Conservation (phyloP, 2,329 filamentous ascomycete genomes). For the Xylariales sp. region DNA sequence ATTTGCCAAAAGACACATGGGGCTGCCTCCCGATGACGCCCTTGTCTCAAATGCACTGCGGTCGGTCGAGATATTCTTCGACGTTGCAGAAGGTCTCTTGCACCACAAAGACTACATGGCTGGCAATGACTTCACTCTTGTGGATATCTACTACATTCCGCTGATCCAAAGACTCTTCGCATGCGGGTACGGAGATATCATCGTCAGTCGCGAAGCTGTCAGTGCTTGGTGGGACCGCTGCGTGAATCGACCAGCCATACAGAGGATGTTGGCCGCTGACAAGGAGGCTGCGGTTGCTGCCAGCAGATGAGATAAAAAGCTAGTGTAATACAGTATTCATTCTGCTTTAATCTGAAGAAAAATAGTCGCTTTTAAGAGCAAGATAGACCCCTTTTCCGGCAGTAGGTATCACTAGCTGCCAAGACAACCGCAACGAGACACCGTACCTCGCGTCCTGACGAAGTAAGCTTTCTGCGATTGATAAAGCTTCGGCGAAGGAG, state of each 20-base stretch:
- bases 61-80: conserved; percentile 36
- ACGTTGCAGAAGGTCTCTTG: conserved; percentile 35
- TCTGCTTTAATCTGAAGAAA: too few relatives aligned
- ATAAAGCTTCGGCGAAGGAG: too few relatives aligned
- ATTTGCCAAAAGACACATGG: conserved; percentile 39
- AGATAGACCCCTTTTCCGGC: too few relatives aligned
- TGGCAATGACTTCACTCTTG: conserved; percentile 16
- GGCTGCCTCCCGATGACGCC: conserved; percentile 34
- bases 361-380: too few relatives aligned
- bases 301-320: conserved; percentile 14
- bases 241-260: conserved; percentile 31
- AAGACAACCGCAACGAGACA: too few relatives aligned
- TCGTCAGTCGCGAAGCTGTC: conserved; percentile 31
- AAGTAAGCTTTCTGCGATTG: too few relatives aligned
- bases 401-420: too few relatives aligned
- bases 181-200: conserved; percentile 32
- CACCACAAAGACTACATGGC: conserved; percentile 13
- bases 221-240: conserved; percentile 37
- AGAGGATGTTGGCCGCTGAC: conserved; percentile 30
- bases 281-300: conserved; percentile 25
- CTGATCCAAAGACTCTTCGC: conserved; percentile 37
- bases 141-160: conserved; percentile 44
- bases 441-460: too few relatives aligned
- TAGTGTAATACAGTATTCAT: too few relatives aligned
- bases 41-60: conserved; percentile 32